A percentile compares a stretch with the other conserved stretches of the same genome.
Evolutionary conservation across 257 asterid genomes (phyloP).

Genomic region (Solanum sejunctum): DNA sequence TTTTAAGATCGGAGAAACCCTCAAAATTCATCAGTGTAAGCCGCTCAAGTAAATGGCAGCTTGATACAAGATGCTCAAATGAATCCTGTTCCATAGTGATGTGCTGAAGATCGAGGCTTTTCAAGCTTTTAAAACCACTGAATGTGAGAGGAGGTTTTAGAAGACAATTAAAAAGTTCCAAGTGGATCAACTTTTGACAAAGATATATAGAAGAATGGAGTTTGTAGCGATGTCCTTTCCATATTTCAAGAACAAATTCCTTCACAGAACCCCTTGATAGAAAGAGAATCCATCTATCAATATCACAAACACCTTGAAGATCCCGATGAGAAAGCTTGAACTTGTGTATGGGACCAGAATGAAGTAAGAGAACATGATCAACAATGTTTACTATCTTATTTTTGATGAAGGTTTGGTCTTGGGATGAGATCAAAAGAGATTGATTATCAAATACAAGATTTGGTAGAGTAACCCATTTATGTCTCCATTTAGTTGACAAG

Average conservation of each 20-base stretch:
- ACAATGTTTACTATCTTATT: constrained; percentile 71
- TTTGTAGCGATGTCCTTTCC: constrained; percentile 95
- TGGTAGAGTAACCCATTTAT: constrained; percentile 84
- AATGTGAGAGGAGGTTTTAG: constrained; percentile 58
- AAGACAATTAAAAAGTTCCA: constrained; percentile 89
- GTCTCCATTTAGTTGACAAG: constrained; percentile 84
- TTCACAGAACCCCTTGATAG: constrained; percentile 65
- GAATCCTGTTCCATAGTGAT: constrained; percentile 87
- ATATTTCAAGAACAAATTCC: constrained; percentile 83
- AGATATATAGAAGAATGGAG: constrained; percentile 70
- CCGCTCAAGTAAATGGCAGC: constrained; percentile 78
- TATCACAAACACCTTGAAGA: constrained; percentile 83
- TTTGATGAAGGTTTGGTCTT: constrained; percentile 56
- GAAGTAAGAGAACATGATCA: constrained; percentile 85
- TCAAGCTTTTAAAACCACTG: constrained; percentile 64
- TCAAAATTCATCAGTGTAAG: constrained; percentile 88
- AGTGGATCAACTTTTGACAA: constrained; percentile 64
- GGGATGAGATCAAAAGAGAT: constrained; percentile 58
- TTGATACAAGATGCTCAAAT: constrained; percentile 61
- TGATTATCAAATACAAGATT: constrained; percentile 79
- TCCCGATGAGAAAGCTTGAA: constrained; percentile 93
- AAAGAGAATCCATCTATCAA: constrained; percentile 90
- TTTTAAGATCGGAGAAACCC: constrained; percentile 61
- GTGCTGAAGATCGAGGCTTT: constrained; percentile 94
- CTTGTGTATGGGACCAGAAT: constrained; percentile 63